Base-by-base conservation (phyloP, 1,139 yeast species). In the Pichia sp. region DNA sequence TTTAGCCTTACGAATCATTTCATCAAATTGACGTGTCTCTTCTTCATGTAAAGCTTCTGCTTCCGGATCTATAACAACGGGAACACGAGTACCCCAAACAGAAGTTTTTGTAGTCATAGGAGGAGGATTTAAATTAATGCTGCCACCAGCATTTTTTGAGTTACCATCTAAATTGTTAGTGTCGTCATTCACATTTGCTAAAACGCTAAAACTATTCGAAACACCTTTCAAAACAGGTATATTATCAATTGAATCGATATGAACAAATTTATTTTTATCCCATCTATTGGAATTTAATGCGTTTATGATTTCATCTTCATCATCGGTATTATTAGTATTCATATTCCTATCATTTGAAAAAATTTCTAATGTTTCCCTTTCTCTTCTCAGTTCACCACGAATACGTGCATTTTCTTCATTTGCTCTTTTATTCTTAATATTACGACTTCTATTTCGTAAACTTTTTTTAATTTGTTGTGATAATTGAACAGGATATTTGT, bases 31-130 rank as follows among this genome's bases (percentile, higher is more conserved):
- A 31, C 59, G 57, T 12, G 56, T 62, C 4, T 56, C 59, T 8
- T 56, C 58, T 1, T 45, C 46, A 4, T 56, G 59, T 20, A 60
- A 61, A 0, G 50, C 60, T 25, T 51, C 58, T 35, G 73, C 74
- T 1, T 49, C 51, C 2, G 48, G 48, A 37, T 49, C 51, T 25
- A 51, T 20, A 6, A 68, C 56, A 47, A 69, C 71, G 8, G 74
- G 74, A 8, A 78, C 74, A 47, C 63, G 66, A 0, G 83, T 78
- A 0, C 85, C 85, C 85, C 85, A 80, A 3, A 79, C 73, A 1
- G 83, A 55, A 52, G 23, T 50, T 40, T 26, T 45, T 29, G 32
- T 42, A 23, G 31, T 39, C 34, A 44, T 30, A 26, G 39, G 9
- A n/a, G 42, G 39, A 25, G 22, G 28, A 16, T 26, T 33, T 5